Conservation (phyloP, 768 basidiomycete species). For the Lactarius sp. region DNA sequence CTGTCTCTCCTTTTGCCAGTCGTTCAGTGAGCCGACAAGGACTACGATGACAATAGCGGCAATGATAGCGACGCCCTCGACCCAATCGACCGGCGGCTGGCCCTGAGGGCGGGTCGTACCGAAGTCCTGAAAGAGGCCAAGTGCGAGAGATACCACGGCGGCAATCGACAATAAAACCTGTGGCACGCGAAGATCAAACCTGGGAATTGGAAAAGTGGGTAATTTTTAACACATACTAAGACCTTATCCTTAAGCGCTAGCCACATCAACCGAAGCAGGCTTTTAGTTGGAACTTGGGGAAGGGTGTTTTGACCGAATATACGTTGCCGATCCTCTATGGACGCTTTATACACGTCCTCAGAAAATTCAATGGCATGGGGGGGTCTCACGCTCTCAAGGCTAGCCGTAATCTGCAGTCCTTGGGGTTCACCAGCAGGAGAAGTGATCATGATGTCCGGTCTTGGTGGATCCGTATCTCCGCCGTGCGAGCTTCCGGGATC, state of each 20-base stretch:
- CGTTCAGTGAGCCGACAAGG: conserved; percentile 89
- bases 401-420: conserved; percentile 17
- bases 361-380: not conserved
- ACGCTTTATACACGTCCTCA: conserved; percentile 32
- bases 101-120: conserved; percentile 55
- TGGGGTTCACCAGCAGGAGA: conserved; percentile 35
- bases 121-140: conserved; percentile 93
- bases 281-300: conserved; percentile 45
- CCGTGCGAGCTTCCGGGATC: conserved; percentile 9
- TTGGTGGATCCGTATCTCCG: conserved; percentile 31
- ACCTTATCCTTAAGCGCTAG: conserved; percentile 60
- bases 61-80: conserved; percentile 86
- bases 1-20: conserved; percentile 98
- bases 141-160: conserved; percentile 86
- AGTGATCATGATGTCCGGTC: conserved; percentile 36
- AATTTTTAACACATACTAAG: conserved; percentile 41
- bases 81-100: conserved; percentile 90
- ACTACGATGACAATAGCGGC: conserved; percentile 74
- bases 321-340: conserved; percentile 40
- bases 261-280: conserved; percentile 53
- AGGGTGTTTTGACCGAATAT: conserved; percentile 52
- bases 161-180: conserved; percentile 88
- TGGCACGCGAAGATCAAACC: conserved; percentile 37
- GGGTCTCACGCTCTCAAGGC: conserved; percentile 5
- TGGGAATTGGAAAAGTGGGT: not conserved